A percentile compares a stretch with the other conserved stretches of the same genome.
Conservation (phyloP, 2,329 filamentous ascomycete species). For the Didymella arachidicola region DNA sequence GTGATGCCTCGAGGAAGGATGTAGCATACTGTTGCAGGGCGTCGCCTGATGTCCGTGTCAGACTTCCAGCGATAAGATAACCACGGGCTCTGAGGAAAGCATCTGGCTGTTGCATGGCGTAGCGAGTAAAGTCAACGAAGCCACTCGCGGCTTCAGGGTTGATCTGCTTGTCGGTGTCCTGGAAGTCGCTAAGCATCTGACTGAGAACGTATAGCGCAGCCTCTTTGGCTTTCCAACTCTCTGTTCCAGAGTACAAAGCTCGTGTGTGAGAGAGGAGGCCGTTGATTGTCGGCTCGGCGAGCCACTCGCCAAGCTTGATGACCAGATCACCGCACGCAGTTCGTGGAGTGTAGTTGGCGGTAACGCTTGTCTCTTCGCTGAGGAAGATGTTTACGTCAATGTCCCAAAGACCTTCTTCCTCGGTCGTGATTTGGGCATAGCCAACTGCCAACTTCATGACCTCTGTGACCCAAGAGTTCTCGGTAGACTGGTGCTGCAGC, state of each 20-base stretch:
- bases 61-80: constrained; percentile 81
- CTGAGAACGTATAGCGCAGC: constrained; percentile 85
- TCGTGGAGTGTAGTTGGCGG: constrained; percentile 93
- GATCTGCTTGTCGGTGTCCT: constrained; percentile 78
- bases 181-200: constrained; percentile 81
- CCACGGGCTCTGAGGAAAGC: constrained; percentile 85
- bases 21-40: constrained; percentile 63
- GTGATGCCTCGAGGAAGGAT: constrained; percentile 73
- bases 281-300: constrained; percentile 76
- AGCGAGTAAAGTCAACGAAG: constrained; percentile 82
- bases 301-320: constrained; percentile 92
- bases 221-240: constrained; percentile 74
- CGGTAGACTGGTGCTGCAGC: constrained; percentile 66
- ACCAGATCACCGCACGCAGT: constrained; percentile 91
- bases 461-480: constrained; percentile 78
- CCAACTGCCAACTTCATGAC: constrained; percentile 84
- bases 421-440: constrained; percentile 88
- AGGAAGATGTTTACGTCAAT: constrained; percentile 96
- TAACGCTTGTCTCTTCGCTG: constrained; percentile 92
- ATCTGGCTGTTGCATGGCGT: constrained; percentile 74
- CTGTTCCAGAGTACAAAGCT: constrained; percentile 68
- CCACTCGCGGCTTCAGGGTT: constrained; percentile 72
- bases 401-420: constrained; percentile 96
- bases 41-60: constrained; percentile 73
- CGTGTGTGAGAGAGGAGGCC: constrained; percentile 80